A percentile compares a stretch with the other conserved stretches of the same genome.
phyloP scores from a whole-genome alignment of 805 yeast genomes.

The Barnettozyma vustinii region DNA sequence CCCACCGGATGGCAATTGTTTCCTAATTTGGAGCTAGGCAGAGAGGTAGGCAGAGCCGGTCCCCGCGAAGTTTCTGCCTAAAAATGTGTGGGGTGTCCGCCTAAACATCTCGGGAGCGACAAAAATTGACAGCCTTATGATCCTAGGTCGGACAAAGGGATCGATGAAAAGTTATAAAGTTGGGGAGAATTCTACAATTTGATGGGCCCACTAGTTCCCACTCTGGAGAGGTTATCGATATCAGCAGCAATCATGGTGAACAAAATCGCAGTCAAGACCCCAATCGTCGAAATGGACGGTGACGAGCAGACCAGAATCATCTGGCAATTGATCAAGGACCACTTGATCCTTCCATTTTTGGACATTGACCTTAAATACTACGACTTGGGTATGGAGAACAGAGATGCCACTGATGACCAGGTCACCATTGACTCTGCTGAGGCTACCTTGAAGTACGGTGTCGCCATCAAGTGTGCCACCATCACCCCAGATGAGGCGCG shows the following conservation, averaged over 20 bases:
- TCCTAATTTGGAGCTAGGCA: background rate
- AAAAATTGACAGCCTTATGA: slow-evolving; percentile 2
- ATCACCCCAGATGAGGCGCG: slow-evolving; percentile 81
- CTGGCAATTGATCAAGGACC: slow-evolving; percentile 69
- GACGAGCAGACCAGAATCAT: slow-evolving; percentile 86
- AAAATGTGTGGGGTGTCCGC: background rate
- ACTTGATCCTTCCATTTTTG: slow-evolving; percentile 61
- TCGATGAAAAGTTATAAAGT: background rate
- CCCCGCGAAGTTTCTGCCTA: background rate
- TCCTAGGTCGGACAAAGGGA: slow-evolving; percentile 3
- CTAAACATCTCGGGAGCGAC: slow-evolving; percentile 2
- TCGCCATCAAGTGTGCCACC: slow-evolving; percentile 81
- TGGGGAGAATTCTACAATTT: background rate
- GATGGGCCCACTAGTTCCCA: background rate
- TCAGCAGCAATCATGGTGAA: slow-evolving; percentile 17
- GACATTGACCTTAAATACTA: slow-evolving; percentile 73
- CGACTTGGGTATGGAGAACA: slow-evolving; percentile 61
- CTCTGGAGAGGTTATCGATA: background rate
- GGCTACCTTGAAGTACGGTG: slow-evolving; percentile 70
- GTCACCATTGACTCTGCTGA: slow-evolving; percentile 75
- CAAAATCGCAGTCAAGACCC: slow-evolving; percentile 66
- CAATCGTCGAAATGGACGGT: slow-evolving; percentile 77
- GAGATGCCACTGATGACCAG: slow-evolving; percentile 69
- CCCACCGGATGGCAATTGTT: slow-evolving; percentile 2
- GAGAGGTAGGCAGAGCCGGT: background rate